Base-by-base conservation (phyloP, 805 yeast species). In the Lipomyces chichibuensis region DNA sequence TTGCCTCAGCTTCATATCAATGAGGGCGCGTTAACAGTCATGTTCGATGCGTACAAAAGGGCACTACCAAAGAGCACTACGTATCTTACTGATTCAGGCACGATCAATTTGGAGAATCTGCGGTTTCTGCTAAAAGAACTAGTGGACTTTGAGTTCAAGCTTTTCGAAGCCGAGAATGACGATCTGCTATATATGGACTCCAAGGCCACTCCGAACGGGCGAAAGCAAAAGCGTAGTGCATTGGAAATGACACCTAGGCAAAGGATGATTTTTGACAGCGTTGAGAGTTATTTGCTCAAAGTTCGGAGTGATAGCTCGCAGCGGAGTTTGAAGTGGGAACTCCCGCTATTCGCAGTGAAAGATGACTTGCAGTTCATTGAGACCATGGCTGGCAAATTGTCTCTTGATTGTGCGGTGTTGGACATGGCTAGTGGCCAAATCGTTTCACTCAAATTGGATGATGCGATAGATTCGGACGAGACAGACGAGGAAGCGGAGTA, bases 21-120 rank as follows among this genome's bases (percentile, higher is more conserved):
- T 76, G 95, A 93, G 73, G 98, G 98, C 73, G 99, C 98, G 0
- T 90, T 95, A 81, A 97, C 98, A n/a, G 84, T 92, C 37, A 83
- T 95, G 74, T 82, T 95, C 72, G 91, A 88, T 69, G 89, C 97
- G 17, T 95, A 95, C 80, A 95, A 93, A 77, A 87, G 87, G 74
- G 87, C 93, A 33, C 81, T 95, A 75, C 83, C 84, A 71, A 84
- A 84, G 69, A 79, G 86, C 65, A 96, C 90, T 76, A 97, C 96
- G 4, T 95, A 95, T 74, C 82, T 95, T 67, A 91, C 91, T 74
- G 90, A 90, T 70, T 82, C 84, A 63, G 99, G 99, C 71, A 83
- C 84, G 46, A 92, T 95, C 72, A 89, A 95, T 77, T 82, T 93
- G 70, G 79, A 82, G 66, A 83, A 96, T 72, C 81, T 95, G 62